phyloP scores from a whole-genome alignment of 2,329 filamentous ascomycete genomes.

The Myriosclerotinia duriaeana region DNA sequence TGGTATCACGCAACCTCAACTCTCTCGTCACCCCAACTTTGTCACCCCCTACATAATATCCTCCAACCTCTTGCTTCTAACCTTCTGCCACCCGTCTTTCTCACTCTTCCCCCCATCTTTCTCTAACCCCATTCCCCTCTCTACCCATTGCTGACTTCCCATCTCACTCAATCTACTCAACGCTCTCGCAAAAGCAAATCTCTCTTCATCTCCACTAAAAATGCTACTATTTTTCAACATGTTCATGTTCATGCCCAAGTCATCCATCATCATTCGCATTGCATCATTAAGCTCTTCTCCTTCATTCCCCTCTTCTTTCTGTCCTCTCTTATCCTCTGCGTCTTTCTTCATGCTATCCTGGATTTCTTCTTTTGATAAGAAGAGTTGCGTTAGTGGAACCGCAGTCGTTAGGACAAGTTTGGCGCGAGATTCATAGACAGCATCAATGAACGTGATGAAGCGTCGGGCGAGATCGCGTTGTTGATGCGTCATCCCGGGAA shows the following conservation, averaged over 20 bases:
- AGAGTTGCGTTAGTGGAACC: slow-evolving; percentile 81
- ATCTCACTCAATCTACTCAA: slow-evolving; percentile 84
- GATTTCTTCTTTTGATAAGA: slow-evolving; percentile 72
- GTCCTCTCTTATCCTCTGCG: slow-evolving; percentile 43
- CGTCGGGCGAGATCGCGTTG: slow-evolving; percentile 84
- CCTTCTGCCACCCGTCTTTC: slow-evolving; percentile 49
- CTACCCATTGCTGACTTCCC: slow-evolving; percentile 93
- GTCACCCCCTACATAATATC: slow-evolving; percentile 42
- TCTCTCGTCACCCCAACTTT: not conserved
- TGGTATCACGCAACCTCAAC: slow-evolving; percentile 2
- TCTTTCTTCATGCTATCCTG: slow-evolving; percentile 57
- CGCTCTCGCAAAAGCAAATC: slow-evolving; percentile 91
- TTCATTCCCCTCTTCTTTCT: slow-evolving; percentile 40
- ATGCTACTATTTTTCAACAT: slow-evolving; percentile 82
- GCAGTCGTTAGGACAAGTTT: slow-evolving; percentile 92
- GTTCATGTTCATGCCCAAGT: slow-evolving; percentile 79
- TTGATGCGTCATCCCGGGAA: slow-evolving; percentile 86
- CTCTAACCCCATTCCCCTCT: slow-evolving; percentile 61
- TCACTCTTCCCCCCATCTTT: slow-evolving; percentile 47
- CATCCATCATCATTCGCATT: slow-evolving; percentile 82
- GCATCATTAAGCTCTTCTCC: slow-evolving; percentile 56
- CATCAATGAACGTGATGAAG: slow-evolving; percentile 98
- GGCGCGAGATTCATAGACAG: slow-evolving; percentile 88
- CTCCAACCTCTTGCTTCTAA: slow-evolving; percentile 50
- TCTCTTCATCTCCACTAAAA: slow-evolving; percentile 93